Evolutionary conservation across 2,329 filamentous ascomycete species (phyloP).

Genomic region (Aspergillus amoenus): DNA sequence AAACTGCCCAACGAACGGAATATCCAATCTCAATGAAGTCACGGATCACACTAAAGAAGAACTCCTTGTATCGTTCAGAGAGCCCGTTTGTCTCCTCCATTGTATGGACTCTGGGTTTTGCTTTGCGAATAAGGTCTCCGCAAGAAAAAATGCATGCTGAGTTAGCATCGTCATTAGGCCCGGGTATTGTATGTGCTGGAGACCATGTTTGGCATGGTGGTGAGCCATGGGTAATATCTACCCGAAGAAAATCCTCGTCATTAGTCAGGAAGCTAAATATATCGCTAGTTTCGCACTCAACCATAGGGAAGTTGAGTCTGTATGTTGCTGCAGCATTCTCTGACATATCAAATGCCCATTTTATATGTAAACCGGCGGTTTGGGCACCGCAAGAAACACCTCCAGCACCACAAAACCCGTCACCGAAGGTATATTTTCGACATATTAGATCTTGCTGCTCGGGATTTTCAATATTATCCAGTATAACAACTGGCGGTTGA

Average conservation of each 20-base stretch:
- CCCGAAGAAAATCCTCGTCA: slow-evolving; percentile 36
- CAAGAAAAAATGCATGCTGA: slow-evolving; percentile 55
- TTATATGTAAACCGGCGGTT: slow-evolving; percentile 57
- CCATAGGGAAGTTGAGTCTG: slow-evolving; percentile 54
- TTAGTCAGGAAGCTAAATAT: slow-evolving; percentile 49
- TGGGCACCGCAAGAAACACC: slow-evolving; percentile 43
- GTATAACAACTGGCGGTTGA: slow-evolving; percentile 1
- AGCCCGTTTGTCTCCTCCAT: slow-evolving; percentile 78
- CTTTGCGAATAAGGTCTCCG: slow-evolving; percentile 55
- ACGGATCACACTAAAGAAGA: slow-evolving; percentile 61
- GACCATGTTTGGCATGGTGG: slow-evolving; percentile 79
- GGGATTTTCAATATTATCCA: slow-evolving; percentile 10
- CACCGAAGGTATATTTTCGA: slow-evolving; percentile 63
- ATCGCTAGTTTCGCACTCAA: slow-evolving; percentile 34
- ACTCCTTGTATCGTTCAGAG: slow-evolving; percentile 52
- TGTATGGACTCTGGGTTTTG: slow-evolving; percentile 68
- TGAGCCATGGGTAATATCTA: slow-evolving; percentile 72
- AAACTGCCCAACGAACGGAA: slow-evolving; percentile 67
- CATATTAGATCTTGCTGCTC: slow-evolving; percentile 21
- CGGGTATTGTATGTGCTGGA: slow-evolving; percentile 62
- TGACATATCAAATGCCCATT: slow-evolving; percentile 65
- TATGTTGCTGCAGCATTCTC: slow-evolving; percentile 59
- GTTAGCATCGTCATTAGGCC: slow-evolving; percentile 66
- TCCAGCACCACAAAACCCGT: slow-evolving; percentile 72
- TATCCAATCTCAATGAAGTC: slow-evolving; percentile 67